These are phyloP conservation scores for Trichophyton mentagrophytes DNA, from an alignment of 2,329 filamentous ascomycete species.

Conservation along the genomic window DNA sequence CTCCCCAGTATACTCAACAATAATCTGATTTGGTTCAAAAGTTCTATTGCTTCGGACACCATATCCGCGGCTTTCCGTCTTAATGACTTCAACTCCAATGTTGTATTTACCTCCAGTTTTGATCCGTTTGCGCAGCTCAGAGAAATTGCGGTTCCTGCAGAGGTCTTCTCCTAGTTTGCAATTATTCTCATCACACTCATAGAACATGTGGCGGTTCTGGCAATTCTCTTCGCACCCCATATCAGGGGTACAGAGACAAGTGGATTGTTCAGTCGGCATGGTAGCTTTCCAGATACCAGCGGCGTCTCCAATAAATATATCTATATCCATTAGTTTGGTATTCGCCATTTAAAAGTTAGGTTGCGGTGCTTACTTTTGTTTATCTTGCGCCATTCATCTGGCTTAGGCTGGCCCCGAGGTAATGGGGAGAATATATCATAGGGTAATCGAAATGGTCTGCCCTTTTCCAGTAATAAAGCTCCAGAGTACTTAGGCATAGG, in stretches of 20 bases:
- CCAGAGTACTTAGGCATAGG: slow-evolving; percentile 71
- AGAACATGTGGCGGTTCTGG: slow-evolving; percentile 92
- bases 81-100: slow-evolving; percentile 87
- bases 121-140: slow-evolving; percentile 59
- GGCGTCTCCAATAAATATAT: slow-evolving; percentile 82
- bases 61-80: slow-evolving; percentile 76
- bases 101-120: slow-evolving; percentile 75
- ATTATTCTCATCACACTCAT: slow-evolving; percentile 86
- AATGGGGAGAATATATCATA: slow-evolving; percentile 83
- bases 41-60: slow-evolving; percentile 82
- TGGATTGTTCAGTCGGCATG: slow-evolving; percentile 59
- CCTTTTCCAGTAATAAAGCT: slow-evolving; percentile 54
- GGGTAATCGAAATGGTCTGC: slow-evolving; percentile 75
- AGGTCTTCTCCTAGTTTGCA: slow-evolving; percentile 62
- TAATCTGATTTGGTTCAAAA: slow-evolving; percentile 83
- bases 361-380: slow-evolving; percentile 61
- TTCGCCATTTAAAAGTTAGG: neutral
- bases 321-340: slow-evolving; percentile 33
- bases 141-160: slow-evolving; percentile 82
- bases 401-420: slow-evolving; percentile 74
- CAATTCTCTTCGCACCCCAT: slow-evolving; percentile 79
- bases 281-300: slow-evolving; percentile 68
- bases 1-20: slow-evolving; percentile 95
- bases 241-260: slow-evolving; percentile 64
- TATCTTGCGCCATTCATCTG: slow-evolving; percentile 82